Base-by-base conservation (phyloP, 345 rosid genomes). In the Jatropha curcas region DNA sequence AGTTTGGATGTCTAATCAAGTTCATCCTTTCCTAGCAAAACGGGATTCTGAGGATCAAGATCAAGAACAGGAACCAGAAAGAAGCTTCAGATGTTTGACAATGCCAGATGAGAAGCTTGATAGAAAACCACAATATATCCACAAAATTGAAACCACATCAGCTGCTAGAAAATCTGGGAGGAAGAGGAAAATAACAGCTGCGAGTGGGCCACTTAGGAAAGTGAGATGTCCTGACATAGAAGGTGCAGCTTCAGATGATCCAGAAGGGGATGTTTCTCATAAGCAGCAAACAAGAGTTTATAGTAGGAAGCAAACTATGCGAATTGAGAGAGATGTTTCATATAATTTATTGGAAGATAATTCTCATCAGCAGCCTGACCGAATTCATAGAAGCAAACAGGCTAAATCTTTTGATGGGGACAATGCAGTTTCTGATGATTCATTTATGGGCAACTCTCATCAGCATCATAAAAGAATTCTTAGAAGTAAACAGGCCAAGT, bases 1-100 rank as follows among this genome's bases (percentile, higher is more conserved):
- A 78, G 93, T 92, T 77, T 94, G 98, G 98, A 94, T 89, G 98
- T 94, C 98, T 69, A 90, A 87, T 86, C 98, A 89, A 87, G 94
- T 94, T 77, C 98, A 94, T 81, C 86, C 95, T 31, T 81, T 90
- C 80, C 76, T 94, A 70, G 77, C 81, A 27, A 79, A 78, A 70
- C 70, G 68, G 78, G 91, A 88, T 80, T 65, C 83, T 35, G 87
- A 87, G 46, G 92, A 77, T 20, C 89, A 78, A 75, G 95, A 89
- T 39, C 82, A 75, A 76, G 76, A 72, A 55, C 56, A 71, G 4
- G 78, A 73, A 46, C 68, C 59, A 60, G 97, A 87, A 63, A 78
- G 77, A 74, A 82, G 77, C 79, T 55, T 46, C 43, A 84, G 55
- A 78, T 71, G 75, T 41, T 77, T 77, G 80, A 73, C 39, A 60